A percentile compares a stretch with the other conserved stretches of the same genome.
Conservation (phyloP, 306 rosid species). For the Cucumis hystrix region DNA sequence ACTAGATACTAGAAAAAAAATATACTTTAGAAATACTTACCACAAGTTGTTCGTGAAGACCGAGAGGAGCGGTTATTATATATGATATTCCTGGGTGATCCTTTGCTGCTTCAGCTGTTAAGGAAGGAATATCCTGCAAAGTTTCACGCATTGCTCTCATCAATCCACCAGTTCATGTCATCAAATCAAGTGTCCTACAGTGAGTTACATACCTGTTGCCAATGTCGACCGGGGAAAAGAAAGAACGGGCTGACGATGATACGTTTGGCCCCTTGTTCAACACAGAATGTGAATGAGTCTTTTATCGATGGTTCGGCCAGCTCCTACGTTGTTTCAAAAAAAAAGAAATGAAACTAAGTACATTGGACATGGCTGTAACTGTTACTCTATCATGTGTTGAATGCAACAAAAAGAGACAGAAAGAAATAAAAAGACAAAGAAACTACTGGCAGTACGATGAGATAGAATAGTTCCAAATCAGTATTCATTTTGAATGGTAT, state of each 20-base stretch:
- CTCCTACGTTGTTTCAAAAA: constrained; percentile 31
- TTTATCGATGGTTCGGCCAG: constrained; percentile 77
- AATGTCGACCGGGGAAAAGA: constrained; percentile 83
- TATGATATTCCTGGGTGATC: constrained; percentile 60
- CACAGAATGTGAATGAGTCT: constrained; percentile 48
- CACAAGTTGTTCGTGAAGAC: constrained; percentile 73
- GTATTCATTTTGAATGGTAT: neutral
- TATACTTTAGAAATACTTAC: constrained; percentile 23
- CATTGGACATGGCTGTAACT: neutral
- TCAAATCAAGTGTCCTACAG: neutral
- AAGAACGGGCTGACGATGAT: constrained; percentile 74
- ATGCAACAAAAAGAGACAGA: neutral
- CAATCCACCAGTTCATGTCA: neutral
- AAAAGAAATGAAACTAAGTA: neutral
- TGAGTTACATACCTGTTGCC: constrained; percentile 76
- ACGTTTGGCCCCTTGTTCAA: constrained; percentile 56
- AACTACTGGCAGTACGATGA: neutral
- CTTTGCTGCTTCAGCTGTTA: constrained; percentile 79
- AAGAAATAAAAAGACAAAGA: neutral
- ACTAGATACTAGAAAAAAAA: neutral
- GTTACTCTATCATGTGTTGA: neutral
- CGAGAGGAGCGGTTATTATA: constrained; percentile 78
- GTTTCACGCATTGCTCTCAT: neutral
- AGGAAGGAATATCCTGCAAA: constrained; percentile 80
- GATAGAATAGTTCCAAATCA: neutral